Conservation (phyloP, 2,329 filamentous ascomycete species). For the Trichoderma sp. region DNA sequence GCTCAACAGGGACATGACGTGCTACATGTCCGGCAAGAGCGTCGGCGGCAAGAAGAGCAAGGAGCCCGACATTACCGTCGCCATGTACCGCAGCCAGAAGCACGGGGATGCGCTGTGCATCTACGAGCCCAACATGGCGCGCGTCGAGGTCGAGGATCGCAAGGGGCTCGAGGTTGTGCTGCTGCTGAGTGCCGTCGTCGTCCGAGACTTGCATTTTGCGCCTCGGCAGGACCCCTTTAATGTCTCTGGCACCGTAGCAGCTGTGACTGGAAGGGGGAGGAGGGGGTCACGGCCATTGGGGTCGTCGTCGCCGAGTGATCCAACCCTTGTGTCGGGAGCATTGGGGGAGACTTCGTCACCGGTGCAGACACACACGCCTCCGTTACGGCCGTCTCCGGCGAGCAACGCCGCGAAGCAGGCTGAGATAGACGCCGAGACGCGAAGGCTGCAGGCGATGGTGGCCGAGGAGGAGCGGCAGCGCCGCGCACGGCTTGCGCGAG, state of each 20-base stretch:
- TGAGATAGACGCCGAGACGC: slow-evolving; percentile 74
- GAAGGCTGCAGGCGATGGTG: slow-evolving; percentile 63
- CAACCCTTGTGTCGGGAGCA: slow-evolving; percentile 43
- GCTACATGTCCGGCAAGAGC: slow-evolving; percentile 79
- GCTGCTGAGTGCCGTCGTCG: slow-evolving; percentile 63
- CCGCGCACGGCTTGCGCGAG: slow-evolving; percentile 58
- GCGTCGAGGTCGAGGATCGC: slow-evolving; percentile 89
- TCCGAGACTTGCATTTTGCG: slow-evolving; percentile 66
- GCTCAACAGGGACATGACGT: slow-evolving; percentile 83
- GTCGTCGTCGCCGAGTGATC: slow-evolving; percentile 33
- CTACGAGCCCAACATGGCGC: slow-evolving; percentile 88
- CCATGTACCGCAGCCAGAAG: slow-evolving; percentile 74
- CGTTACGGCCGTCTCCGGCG: slow-evolving; percentile 30
- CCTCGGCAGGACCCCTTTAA: slow-evolving; percentile 79
- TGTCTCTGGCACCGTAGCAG: slow-evolving; percentile 51
- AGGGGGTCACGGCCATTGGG: slow-evolving; percentile 48
- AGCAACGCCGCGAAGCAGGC: slow-evolving; percentile 38
- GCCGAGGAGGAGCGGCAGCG: slow-evolving; percentile 54
- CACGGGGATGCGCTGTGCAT: slow-evolving; percentile 71
- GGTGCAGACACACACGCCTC: slow-evolving; percentile 29
- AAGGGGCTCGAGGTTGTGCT: slow-evolving; percentile 90
- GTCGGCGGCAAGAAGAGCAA: slow-evolving; percentile 77
- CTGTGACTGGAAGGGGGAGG: slow-evolving; percentile 29
- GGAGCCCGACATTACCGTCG: slow-evolving; percentile 95
- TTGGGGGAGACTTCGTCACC: slow-evolving; percentile 39